A percentile compares a stretch with the other conserved stretches of the same genome.
Evolutionary conservation across 805 yeast species (phyloP).

Genomic region (Metschnikowia colocasiae): DNA sequence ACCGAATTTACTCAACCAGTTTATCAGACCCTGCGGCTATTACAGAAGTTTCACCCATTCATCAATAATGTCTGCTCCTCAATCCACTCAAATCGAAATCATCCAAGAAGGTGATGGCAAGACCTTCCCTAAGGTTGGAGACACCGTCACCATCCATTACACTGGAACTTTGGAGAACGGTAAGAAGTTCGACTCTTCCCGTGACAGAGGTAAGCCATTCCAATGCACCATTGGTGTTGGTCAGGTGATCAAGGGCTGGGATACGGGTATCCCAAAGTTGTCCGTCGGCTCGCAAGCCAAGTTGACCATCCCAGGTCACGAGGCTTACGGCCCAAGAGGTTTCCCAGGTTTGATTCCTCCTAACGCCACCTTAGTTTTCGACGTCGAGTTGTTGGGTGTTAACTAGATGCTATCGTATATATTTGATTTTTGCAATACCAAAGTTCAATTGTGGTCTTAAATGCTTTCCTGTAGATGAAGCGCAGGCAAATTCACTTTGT

Average conservation of each 20-base stretch:
- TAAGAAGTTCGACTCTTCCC: slow-evolving; percentile 91
- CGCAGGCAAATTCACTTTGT: slow-evolving; percentile 54
- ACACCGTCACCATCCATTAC: slow-evolving; percentile 89
- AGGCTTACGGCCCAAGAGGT: slow-evolving; percentile 93
- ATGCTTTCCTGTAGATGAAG: slow-evolving; percentile 4
- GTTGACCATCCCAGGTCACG: slow-evolving; percentile 86
- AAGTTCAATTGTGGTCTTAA: slow-evolving; percentile 1
- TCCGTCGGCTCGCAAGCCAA: slow-evolving; percentile 91
- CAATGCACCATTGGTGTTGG: slow-evolving; percentile 93
- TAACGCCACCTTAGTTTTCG: slow-evolving; percentile 86
- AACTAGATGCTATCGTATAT: slow-evolving; percentile 28
- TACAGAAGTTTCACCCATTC: slow-evolving; percentile 1
- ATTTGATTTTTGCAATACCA: neutral
- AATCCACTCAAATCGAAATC: slow-evolving; percentile 40
- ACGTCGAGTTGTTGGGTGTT: slow-evolving; percentile 66
- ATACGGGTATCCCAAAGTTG: slow-evolving; percentile 86
- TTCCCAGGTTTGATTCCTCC: slow-evolving; percentile 97
- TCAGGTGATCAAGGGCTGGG: slow-evolving; percentile 97
- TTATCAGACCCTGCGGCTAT: slow-evolving; percentile 7
- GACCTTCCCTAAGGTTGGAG: slow-evolving; percentile 84
- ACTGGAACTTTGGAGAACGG: slow-evolving; percentile 94
- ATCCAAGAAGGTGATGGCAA: slow-evolving; percentile 72
- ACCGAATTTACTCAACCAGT: slow-evolving; percentile 10
- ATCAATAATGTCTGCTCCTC: slow-evolving; percentile 36
- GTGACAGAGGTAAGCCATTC: slow-evolving; percentile 94